phyloP scores from a whole-genome alignment of 2,329 filamentous ascomycete species.

The Graphium sp. region DNA sequence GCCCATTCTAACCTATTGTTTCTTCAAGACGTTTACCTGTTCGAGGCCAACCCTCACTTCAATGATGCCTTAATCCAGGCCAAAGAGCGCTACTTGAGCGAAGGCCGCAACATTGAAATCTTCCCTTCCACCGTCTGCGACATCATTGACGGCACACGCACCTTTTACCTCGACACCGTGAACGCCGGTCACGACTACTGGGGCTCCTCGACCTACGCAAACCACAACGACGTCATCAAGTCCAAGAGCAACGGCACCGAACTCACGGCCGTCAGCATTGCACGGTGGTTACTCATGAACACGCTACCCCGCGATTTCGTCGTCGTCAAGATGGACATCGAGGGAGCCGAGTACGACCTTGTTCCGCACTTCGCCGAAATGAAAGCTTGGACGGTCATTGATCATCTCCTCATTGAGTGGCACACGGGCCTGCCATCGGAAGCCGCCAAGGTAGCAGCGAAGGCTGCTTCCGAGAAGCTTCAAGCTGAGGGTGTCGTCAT shows the following conservation, averaged over 20 bases:
- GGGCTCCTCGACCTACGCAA: conserved; percentile 6
- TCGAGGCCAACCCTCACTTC: conserved; percentile 7
- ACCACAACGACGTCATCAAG: conserved; percentile 5
- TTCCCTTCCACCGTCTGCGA: conserved; percentile 6
- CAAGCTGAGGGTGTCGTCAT: too few species aligned
- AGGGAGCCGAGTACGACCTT: conserved; percentile 6
- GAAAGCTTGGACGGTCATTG: conserved; percentile 5
- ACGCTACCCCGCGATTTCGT: conserved; percentile 7
- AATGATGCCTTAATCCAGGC: conserved; percentile 4
- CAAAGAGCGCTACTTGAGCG: conserved; percentile 2
- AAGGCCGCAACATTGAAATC: conserved; percentile 4
- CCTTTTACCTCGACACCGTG: conserved; percentile 6
- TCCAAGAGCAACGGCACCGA: conserved; percentile 6
- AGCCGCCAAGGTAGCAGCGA: too few species aligned
- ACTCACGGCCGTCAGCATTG: conserved; percentile 5
- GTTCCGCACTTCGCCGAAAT: conserved; percentile 4
- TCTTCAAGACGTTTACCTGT: too few species aligned
- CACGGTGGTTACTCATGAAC: conserved; percentile 7
- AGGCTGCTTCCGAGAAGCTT: too few species aligned
- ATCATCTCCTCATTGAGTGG: conserved; percentile 5
- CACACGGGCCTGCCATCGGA: too few species aligned
- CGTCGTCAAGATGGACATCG: conserved; percentile 8
- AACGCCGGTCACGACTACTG: conserved; percentile 5
- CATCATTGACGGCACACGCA: conserved; percentile 5
- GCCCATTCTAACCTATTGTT: too few species aligned